phyloP scores from a whole-genome alignment of 768 basidiomycete genomes.

The Inosperma sp. region DNA sequence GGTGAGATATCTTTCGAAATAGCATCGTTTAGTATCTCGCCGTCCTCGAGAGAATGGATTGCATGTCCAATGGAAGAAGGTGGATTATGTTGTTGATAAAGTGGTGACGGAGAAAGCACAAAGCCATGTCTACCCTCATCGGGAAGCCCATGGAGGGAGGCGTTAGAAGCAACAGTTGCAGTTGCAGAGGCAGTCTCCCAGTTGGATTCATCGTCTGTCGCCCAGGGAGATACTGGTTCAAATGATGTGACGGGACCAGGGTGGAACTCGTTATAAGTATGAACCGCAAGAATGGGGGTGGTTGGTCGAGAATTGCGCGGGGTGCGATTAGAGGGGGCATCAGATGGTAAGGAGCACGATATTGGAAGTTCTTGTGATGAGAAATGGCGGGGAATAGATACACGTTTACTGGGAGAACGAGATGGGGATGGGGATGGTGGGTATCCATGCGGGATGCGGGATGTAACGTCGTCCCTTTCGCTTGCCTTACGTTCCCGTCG shows the following conservation, averaged over 20 bases:
- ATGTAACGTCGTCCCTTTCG: conserved; percentile 31
- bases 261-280: conserved; percentile 20
- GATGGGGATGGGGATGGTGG: conserved; percentile 40
- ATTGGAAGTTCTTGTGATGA: conserved; percentile 15
- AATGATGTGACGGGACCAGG: conserved; percentile 31
- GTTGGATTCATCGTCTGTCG: conserved; percentile 71
- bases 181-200: conserved; percentile 70
- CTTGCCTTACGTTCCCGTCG: conserved; percentile 53
- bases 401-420: conserved; percentile 22
- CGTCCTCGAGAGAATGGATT: conserved; percentile 10
- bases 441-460: conserved; percentile 43
- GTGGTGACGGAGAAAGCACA: conserved; percentile 17
- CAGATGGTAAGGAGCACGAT: conserved; percentile 14
- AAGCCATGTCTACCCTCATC: conserved; percentile 13
- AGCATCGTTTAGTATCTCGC: conserved; percentile 19
- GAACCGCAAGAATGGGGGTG: conserved; percentile 35
- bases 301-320: conserved; percentile 34
- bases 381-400: conserved; percentile 17
- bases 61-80: conserved; percentile 1
- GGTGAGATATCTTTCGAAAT: conserved; percentile 15
- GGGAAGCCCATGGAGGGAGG: conserved; percentile 31
- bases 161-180: conserved; percentile 58
- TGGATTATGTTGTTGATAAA: conserved; percentile 8
- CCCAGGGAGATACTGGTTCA: conserved; percentile 55
- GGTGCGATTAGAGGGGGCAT: conserved; percentile 15